Evolutionary conservation across 2,329 filamentous ascomycete species (phyloP), one percentile per base, ranked within the genome.

Genomic region (Chaetomium globosum): DNA sequence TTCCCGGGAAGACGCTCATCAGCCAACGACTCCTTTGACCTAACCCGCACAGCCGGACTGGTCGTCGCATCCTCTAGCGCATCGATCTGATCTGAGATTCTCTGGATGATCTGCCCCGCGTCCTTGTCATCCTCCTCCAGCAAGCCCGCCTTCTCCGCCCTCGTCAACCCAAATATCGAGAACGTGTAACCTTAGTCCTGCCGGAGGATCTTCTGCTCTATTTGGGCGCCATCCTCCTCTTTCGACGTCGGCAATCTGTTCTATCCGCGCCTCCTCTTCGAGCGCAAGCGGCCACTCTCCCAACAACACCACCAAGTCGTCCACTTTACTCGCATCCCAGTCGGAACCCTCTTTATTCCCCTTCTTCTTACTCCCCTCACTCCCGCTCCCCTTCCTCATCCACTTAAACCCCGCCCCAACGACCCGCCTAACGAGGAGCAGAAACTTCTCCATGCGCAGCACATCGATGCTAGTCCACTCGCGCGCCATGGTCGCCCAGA

Each of bases 161-260:
- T 97, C 93, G 76, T 98, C 95, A 9, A 96, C 85, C 87, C 91
- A 98, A 61, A 98, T 85, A 79, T 99, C 95, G 68, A 96, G 77
- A 16, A 93, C 85, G 78, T 99, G 95, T 76, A 96, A 88, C 68
- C 92, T 81, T 75, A 99, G 75, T 0, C 95, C 95, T 71, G 95
- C 90, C 0, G 94, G 90, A n/a, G n/a, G 1, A 96, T 86, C 61
- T 67, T 72, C 62, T 69, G 70, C 9, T 70, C 70, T 63, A 69
- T 64, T 21, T 74, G 46, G n/a, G 30, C 71, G 23, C 64, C 70
- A 10, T 83, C 72, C 8, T 71, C 72, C 7, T 72, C 74, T 43
- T 43, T n/a, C 65, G 80, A n/a, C 53, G 12, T 57, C 56, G 12
- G 59, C 21, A 9, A 23, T n/a, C n/a, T 48, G 46, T n/a, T 21